Base-by-base conservation (phyloP, 2,329 filamentous ascomycete genomes). In the Aspergillus uvarum region DNA sequence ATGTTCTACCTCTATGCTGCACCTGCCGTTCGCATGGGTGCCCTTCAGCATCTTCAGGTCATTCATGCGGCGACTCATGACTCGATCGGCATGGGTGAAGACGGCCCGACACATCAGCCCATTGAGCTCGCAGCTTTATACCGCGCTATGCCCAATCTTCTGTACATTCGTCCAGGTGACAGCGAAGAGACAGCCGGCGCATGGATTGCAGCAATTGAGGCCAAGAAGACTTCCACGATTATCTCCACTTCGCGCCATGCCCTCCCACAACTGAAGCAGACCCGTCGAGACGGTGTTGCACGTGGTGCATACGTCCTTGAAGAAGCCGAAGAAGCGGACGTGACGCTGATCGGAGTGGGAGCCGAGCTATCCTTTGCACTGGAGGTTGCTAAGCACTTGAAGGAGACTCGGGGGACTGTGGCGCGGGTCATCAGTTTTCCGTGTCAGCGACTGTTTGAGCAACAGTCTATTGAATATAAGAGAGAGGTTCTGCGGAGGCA, bases 1-100 rank as follows among this genome's bases (percentile, higher is more conserved):
- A 87, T 87, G 82, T 87, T 87, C 71, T 87, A 87, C 65, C 73
- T 83, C 74, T 78, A 77, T 59, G 84, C 84, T 10, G 85, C 85
- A 0, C 81, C 84, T 0, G 85, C 80, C 6, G 79, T 87, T 2
- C 82, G 85, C 14, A 87, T 87, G 84, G 84, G 83, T 7, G 85
- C 84, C 3, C 76, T 86, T 1, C 81, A 84, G 54, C 70, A 78
- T 24, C 78, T 87, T 1, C 82, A 84, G 55, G 75, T 79, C 29
- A 86, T 88, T 54, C 85, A 87, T 67, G 77, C 83, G 32, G 86
- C 85, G 1, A 88, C 85, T 0, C 85, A 88, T 70, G 85, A 87
- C 73, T 82, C 79, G 7, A 83, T 87, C 50, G 85, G 81, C 21
- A 83, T 79, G 42, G 85, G 86, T 1, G 82, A 87, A 63, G 82